These are phyloP conservation scores for Solanum medicagineum DNA, from an alignment of 257 asterid genomes.

Conservation along the genomic window DNA sequence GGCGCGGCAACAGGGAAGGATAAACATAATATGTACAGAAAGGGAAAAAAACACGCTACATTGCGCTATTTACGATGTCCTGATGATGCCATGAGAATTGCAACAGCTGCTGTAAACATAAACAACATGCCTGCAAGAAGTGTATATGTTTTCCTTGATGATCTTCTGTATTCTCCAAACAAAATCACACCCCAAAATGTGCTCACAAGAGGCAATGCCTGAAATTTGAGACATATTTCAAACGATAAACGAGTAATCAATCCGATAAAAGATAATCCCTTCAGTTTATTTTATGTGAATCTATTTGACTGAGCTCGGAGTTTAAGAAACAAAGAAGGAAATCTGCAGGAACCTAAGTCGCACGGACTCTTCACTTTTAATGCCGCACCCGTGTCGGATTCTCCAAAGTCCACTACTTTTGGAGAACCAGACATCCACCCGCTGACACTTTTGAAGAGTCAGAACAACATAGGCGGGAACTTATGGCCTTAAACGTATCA, in stretches of 20 bases:
- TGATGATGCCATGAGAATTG: slow-evolving; percentile 75
- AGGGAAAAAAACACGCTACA: not conserved
- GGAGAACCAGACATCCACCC: too few species aligned
- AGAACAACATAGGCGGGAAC: not conserved
- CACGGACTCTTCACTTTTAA: too few species aligned
- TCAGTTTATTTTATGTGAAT: not conserved
- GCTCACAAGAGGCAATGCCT: slow-evolving; percentile 96
- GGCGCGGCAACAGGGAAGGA: not conserved
- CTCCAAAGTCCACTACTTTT: too few species aligned
- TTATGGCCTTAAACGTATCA: not conserved
- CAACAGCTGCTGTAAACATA: slow-evolving; percentile 80
- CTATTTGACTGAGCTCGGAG: not conserved
- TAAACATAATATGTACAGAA: not conserved
- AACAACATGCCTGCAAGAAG: slow-evolving; percentile 55
- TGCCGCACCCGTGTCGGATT: too few species aligned
- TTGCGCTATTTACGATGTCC: slow-evolving; percentile 47
- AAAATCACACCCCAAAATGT: slow-evolving; percentile 80
- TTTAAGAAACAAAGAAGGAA: not conserved
- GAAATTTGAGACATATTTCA: not conserved
- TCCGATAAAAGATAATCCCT: not conserved
- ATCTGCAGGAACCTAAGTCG: not conserved
- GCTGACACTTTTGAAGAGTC: too few species aligned
- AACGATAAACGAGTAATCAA: not conserved
- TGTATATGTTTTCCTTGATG: slow-evolving; percentile 59
- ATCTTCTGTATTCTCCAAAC: slow-evolving; percentile 76